These are phyloP conservation scores for Acanthamoeba sp. DNA, from an alignment of 208 protist species.

Conservation along the genomic window DNA sequence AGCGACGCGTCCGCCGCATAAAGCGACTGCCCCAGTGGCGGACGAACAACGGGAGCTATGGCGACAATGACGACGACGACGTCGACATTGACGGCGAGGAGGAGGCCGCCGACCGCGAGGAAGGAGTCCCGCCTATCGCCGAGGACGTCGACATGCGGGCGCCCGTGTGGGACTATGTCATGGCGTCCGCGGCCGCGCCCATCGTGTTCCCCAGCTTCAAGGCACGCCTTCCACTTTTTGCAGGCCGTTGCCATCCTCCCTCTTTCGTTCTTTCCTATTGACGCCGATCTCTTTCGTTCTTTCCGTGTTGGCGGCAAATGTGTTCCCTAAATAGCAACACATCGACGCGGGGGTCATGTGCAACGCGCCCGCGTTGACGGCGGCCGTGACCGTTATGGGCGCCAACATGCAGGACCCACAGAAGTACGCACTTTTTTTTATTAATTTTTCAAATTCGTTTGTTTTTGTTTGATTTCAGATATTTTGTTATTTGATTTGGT, in stretches of 20 bases:
- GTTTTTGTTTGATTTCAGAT: no score
- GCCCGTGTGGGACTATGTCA: slow-evolving; percentile 36
- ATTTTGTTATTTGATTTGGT: no score
- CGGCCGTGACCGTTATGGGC: not conserved
- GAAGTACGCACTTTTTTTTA: not conserved
- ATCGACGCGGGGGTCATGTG: slow-evolving; percentile 24
- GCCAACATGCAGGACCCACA: not conserved
- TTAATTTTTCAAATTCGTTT: no score
- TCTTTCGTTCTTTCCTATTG: not conserved
- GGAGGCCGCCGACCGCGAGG: not conserved
- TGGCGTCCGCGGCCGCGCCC: slow-evolving; percentile 48
- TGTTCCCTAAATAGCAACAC: not conserved
- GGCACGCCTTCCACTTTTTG: not conserved
- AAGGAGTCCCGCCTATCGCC: not conserved
- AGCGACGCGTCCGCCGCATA: not conserved
- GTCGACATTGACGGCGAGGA: not conserved
- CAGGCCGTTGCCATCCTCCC: not conserved
- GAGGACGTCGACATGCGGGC: not conserved
- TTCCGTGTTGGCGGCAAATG: not conserved
- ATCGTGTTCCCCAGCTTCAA: slow-evolving; percentile 63
- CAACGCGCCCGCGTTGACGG: slow-evolving; percentile 41
- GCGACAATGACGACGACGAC: not conserved
- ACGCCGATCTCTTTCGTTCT: no score
- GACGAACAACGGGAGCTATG: not conserved
- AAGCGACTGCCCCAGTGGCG: not conserved